Evolutionary conservation across 2,329 filamentous ascomycete species (phyloP).

Genomic region (Cercospora sesami): DNA sequence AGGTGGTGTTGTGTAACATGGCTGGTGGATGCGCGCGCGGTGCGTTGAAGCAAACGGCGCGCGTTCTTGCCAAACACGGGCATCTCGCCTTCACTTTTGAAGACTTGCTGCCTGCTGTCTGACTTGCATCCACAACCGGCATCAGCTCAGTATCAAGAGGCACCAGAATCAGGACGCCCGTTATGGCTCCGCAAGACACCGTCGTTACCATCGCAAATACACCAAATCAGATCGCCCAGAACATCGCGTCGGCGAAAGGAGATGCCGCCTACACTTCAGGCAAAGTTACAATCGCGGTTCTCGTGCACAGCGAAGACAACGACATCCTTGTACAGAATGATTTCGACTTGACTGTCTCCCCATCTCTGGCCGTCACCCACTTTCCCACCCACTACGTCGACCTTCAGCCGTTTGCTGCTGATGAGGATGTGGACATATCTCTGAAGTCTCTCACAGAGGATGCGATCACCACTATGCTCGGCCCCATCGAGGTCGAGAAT

Average conservation of each 20-base stretch:
- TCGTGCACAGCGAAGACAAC: constrained; percentile 8
- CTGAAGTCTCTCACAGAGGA: constrained; percentile 3
- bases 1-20: not conserved
- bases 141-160: not conserved
- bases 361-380: not conserved
- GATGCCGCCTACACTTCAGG: not conserved
- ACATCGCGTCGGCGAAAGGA: not conserved
- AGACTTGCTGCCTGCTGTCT: not conserved
- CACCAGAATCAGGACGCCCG: not conserved
- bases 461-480: constrained; percentile 1
- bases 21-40: not conserved
- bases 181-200: not conserved
- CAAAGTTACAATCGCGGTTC: not conserved
- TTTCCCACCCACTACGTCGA: not conserved
- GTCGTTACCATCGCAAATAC: not conserved
- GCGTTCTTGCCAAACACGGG: not conserved
- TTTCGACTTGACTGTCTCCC: not conserved
- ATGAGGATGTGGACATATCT: constrained; percentile 9
- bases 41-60: not conserved
- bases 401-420: not conserved
- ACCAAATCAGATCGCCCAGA: constrained; percentile 10
- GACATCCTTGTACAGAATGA: constrained; percentile 5
- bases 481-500: constrained; percentile 4
- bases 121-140: not conserved
- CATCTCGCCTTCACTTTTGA: not conserved